Conservation (phyloP, 2,329 filamentous ascomycete genomes). For the Clonostachys chloroleuca region DNA sequence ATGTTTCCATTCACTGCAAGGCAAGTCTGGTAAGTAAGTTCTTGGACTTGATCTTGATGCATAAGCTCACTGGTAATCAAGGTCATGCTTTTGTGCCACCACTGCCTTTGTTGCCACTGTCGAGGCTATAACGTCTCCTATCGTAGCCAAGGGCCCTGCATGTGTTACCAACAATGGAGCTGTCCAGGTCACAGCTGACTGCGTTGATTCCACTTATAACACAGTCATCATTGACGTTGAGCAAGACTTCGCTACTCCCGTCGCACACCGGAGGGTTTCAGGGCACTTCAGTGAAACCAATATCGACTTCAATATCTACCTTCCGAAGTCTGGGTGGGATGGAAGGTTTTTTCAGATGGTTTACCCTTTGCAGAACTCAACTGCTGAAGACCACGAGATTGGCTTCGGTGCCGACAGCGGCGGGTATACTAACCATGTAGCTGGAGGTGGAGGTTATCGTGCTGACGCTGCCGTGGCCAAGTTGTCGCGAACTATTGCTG, state of each 20-base stretch:
- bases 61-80: too few relatives aligned
- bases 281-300: conserved; percentile 9
- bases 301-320: conserved; percentile 12
- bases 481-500: conserved; percentile 7
- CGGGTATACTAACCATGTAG: conserved; percentile 10
- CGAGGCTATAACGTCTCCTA: too few relatives aligned
- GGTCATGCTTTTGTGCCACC: too few relatives aligned
- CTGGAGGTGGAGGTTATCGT: conserved; percentile 6
- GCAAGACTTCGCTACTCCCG: conserved; percentile 1
- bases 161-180: too few relatives aligned
- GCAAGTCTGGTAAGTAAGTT: too few relatives aligned
- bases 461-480: conserved; percentile 13
- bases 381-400: conserved; percentile 5
- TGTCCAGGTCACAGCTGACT: background rate
- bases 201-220: conserved; percentile 7
- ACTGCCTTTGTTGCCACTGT: too few relatives aligned
- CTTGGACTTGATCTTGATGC: too few relatives aligned
- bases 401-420: conserved; percentile 9
- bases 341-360: conserved; percentile 12
- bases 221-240: conserved; percentile 6
- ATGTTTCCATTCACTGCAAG: too few relatives aligned
- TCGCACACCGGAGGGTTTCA: conserved; percentile 6
- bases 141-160: too few relatives aligned
- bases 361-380: conserved; percentile 8
- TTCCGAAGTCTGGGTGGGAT: conserved; percentile 7